Base-by-base conservation (phyloP, 805 yeast species). In the Starmera caribaea region DNA sequence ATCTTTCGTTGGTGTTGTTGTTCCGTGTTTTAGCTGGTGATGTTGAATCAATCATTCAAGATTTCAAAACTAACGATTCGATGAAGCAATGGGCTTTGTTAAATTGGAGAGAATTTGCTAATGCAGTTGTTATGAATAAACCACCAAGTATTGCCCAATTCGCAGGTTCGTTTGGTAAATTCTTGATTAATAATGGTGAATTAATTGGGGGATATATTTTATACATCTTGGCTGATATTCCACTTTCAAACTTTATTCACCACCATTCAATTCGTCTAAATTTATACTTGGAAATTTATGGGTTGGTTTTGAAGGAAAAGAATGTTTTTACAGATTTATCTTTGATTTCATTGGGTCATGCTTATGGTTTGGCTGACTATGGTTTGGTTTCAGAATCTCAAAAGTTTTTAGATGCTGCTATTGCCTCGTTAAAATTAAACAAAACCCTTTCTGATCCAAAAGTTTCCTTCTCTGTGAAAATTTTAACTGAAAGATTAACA, bases 21-120 rank as follows among this genome's bases (percentile, higher is more conserved):
- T 74, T 83, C 55, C 76, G 81, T 49, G 71, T 79, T 1, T 69
- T 79, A 43, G 71, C 77, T 12, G 92, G 92, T 3, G 74, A 75
- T 44, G 68, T 74, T 5, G 65, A 65, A 32, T 63, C 63, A 15
- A 76, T 80, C 1, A 63, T 83, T 31, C 65, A 65, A 5, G 77
- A 71, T 32, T 63, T 80, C 21, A 55, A 57, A 31, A 45, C 59
- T 37, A 62, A 73, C 41, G 51, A 40, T 0, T 43, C 48, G 2
- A 73, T 68, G 45, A 63, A 65, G 3, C 59, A 55, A 5, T 77
- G 79, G 71, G 78, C 80, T 3, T 38, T 63, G 12, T 41, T 50
- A 4, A 71, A 76, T 50, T 77, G 81, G 79, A 64, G 66, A 24
- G 71, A 70, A 21, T 59, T 76, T 16, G 54, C 69, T 1, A 56